Evolutionary conservation across 345 rosid genomes (phyloP).

Genomic region (Carallia brachiata): DNA sequence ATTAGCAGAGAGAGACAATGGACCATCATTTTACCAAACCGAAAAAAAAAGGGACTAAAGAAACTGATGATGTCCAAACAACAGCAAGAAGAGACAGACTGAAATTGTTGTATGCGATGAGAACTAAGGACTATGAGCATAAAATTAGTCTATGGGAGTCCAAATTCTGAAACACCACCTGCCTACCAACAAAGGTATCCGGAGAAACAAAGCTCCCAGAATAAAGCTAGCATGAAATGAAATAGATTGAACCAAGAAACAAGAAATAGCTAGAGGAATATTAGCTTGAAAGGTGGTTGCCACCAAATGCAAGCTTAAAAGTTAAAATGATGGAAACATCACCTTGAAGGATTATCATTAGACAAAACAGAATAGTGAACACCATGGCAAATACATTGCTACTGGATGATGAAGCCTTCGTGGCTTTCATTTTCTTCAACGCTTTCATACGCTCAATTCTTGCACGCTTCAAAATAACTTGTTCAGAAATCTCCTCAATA

Average conservation of each 20-base stretch:
- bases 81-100: not conserved
- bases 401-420: constrained; percentile 51
- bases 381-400: constrained; percentile 56
- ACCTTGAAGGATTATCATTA: constrained; percentile 71
- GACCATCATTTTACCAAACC: not conserved
- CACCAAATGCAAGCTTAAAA: not conserved
- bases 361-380: constrained; percentile 54
- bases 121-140: not conserved
- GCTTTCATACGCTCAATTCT: constrained; percentile 80
- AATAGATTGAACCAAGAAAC: no score
- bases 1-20: not conserved
- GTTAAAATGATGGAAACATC: not conserved
- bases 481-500: constrained; percentile 71
- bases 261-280: not conserved
- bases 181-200: not conserved
- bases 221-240: not conserved
- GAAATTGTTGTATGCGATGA: not conserved
- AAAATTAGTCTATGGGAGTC: not conserved
- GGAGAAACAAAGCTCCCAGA: no score
- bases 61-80: not conserved
- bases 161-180: not conserved
- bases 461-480: constrained; percentile 81
- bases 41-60: not conserved
- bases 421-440: constrained; percentile 69
- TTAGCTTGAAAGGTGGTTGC: not conserved